Base-by-base conservation (phyloP, 2,329 filamentous ascomycete species). In the Beauveria sp. region DNA sequence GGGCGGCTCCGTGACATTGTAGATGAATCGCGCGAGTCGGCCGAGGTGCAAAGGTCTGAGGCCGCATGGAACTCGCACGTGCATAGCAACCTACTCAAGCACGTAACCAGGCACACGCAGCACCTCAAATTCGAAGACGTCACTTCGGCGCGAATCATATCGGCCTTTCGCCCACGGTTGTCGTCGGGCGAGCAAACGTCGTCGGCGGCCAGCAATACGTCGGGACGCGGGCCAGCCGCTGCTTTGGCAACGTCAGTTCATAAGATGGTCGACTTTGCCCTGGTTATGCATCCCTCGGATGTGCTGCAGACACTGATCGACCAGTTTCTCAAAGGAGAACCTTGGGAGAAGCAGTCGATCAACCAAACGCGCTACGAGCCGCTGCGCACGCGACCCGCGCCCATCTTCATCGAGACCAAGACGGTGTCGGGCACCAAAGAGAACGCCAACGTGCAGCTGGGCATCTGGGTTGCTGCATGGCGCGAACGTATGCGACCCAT, bases 231-330 rank as follows among this genome's bases (percentile, higher is more conserved):
- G 4, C 44, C 5, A 3, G 5, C 54, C 12, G 34, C 37, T 40
- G 41, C 2, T 7, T 50, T 43, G 14, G 24, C 51, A 7, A 24
- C 54, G 46, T 52, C 53, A 18, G 60, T 55, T 12, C 59, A 63
- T 57, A 64, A 63, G 40, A 63, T 64, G 52, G 63, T 63, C 44
- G 59, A 64, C 55, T 64, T 58, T 55, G 63, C 55, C 7, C 44
- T 63, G 26, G 18, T 58, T 9, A 56, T 64, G 5, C 8, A 8
- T 18, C 59, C 62, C 3, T 47, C 60, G 7, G 3, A 53, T 12
- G 37, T 46, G 9, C 44, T 64, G 46, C 20, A 51, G 24, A 24
- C 28, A 7, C 20, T 58, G n/a, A 58, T 58, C n/a, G 30, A 63
- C n/a, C 47, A 37, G 9, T 62, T 62, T 14, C 48, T 51, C 14